Conservation (phyloP, 2,329 filamentous ascomycete genomes). For the Pseudogymnoascus sp. region DNA sequence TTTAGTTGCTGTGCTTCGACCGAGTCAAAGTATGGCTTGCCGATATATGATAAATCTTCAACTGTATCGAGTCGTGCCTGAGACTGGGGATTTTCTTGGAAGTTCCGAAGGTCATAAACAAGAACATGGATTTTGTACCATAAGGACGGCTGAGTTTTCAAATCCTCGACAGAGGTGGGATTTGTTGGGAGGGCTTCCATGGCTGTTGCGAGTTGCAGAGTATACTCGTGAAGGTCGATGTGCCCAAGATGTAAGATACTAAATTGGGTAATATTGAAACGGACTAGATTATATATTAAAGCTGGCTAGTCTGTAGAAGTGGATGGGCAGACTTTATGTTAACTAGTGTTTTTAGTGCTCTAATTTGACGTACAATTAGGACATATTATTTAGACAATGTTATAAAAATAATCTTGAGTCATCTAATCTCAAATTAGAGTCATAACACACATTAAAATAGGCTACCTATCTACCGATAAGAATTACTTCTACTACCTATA, state of each 20-base stretch:
- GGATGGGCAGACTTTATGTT: background rate
- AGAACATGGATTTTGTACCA: slow-evolving; percentile 15
- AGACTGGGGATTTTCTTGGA: slow-evolving; percentile 5
- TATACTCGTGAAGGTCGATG: background rate
- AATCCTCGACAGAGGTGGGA: background rate
- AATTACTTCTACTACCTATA: background rate
- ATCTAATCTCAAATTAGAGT: too few species aligned
- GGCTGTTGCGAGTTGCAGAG: background rate
- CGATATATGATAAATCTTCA: slow-evolving; percentile 12
- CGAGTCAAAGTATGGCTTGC: slow-evolving; percentile 12
- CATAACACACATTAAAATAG: too few species aligned
- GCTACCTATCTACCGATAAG: background rate
- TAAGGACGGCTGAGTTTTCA: background rate
- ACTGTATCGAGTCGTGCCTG: slow-evolving; percentile 13
- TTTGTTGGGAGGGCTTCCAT: background rate
- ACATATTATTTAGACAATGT: background rate
- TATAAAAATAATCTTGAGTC: background rate
- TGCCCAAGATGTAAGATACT: background rate
- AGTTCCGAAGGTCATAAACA: slow-evolving; percentile 16
- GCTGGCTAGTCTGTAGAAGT: background rate
- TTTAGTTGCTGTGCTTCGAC: slow-evolving; percentile 11
- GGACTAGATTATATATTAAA: background rate
- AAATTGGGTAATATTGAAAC: background rate
- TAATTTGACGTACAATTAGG: background rate
- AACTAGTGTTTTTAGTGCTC: background rate